Conservation (phyloP, 371 early-diverging fungal genomes). For the Smittium culicis region DNA sequence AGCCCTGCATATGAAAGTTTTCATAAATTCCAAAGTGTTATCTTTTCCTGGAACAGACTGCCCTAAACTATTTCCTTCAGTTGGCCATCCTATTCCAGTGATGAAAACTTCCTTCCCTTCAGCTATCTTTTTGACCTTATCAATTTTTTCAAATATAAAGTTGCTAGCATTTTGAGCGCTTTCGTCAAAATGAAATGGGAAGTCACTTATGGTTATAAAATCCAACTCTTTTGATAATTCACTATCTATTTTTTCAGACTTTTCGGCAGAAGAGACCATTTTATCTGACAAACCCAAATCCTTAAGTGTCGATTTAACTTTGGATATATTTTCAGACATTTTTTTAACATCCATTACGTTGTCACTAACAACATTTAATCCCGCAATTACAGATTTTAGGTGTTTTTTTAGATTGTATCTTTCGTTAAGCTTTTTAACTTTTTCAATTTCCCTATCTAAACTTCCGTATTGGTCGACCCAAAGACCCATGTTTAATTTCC, state of each 20-base stretch:
- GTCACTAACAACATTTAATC: constrained; percentile 40
- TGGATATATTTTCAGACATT: constrained; percentile 30
- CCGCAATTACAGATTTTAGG: constrained; percentile 41
- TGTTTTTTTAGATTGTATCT: constrained; percentile 20
- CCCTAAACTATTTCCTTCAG: constrained; percentile 32
- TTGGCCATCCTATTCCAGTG: constrained; percentile 47
- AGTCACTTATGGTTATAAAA: constrained; percentile 44
- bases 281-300: constrained; percentile 24
- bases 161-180: constrained; percentile 30
- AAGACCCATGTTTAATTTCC: constrained; percentile 39
- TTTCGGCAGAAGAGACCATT: constrained; percentile 38
- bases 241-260: constrained; percentile 33
- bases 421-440: constrained; percentile 25
- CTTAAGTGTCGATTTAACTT: constrained; percentile 25
- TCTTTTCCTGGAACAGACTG: constrained; percentile 30
- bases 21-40: constrained; percentile 25
- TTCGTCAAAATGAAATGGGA: constrained; percentile 45
- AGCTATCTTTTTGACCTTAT: constrained; percentile 27
- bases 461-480: constrained; percentile 37
- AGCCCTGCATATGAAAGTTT: constrained; percentile 25
- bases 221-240: constrained; percentile 35
- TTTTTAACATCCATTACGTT: constrained; percentile 31
- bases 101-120: constrained; percentile 33
- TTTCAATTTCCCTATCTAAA: constrained; percentile 32
- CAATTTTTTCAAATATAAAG: constrained; percentile 32